Evolutionary conservation across 352 stramenopile species (phyloP).

Genomic region (Globisporangium okanoganense): DNA sequence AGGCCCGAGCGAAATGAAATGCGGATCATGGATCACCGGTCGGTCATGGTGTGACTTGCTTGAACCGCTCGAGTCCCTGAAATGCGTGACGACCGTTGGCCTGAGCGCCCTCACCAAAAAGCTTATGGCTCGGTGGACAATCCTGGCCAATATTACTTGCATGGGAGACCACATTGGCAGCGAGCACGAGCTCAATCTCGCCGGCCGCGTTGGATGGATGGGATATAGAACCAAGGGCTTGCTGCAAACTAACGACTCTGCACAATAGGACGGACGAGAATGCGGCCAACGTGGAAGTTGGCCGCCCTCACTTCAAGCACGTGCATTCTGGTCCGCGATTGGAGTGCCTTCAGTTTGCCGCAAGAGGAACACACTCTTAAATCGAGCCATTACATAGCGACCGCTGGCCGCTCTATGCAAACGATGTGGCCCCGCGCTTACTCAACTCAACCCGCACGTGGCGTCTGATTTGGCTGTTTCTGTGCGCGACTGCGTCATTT

Average conservation of each 20-base stretch:
- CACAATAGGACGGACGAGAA: too few relatives aligned
- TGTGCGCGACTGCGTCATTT: neutral
- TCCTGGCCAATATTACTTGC: too few relatives aligned
- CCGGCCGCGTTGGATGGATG: too few relatives aligned
- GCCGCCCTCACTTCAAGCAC: neutral
- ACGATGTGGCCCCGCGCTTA: neutral
- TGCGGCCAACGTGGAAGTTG: too few relatives aligned
- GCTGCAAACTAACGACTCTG: too few relatives aligned
- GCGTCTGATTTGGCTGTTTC: conserved; percentile 6
- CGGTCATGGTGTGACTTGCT: too few relatives aligned
- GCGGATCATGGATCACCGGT: neutral
- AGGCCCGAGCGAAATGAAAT: neutral
- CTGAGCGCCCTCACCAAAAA: too few relatives aligned
- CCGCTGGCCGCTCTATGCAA: neutral
- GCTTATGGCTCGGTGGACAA: too few relatives aligned
- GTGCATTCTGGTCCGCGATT: neutral
- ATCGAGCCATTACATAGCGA: neutral
- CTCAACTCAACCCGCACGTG: neutral
- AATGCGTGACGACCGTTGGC: neutral
- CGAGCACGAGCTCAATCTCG: too few relatives aligned
- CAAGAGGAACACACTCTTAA: neutral
- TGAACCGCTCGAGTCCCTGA: neutral
- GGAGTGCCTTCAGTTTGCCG: neutral
- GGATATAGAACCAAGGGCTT: too few relatives aligned
- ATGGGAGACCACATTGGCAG: too few relatives aligned